Evolutionary conservation across 805 yeast species (phyloP), one percentile per base, ranked within the genome.

Genomic region (Nakazawaea ernobii): DNA sequence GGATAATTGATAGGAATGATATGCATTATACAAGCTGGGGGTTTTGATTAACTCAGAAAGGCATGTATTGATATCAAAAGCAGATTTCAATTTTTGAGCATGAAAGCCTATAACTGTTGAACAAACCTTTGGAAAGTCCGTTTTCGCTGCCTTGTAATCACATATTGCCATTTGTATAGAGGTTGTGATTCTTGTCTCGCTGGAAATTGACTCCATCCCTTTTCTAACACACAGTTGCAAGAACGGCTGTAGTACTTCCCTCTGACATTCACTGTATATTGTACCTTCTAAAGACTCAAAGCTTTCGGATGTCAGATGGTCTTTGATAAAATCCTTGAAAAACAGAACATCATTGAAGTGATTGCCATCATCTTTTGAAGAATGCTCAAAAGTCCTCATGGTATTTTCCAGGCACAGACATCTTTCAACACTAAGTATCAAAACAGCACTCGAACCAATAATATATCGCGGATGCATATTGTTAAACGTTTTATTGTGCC

Each of bases 1-100:
- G 9, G 27, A 13, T 20, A 36, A 36, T 15, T 36, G 30, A 33
- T 43, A 43, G 3, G 36, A 27, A 20, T 43, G 46, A 30, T 36
- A 43, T n/a, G 41, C 39, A 17, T 26, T 36, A 17, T 43, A 36
- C 30, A 37, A 30, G n/a, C 35, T 37, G 27, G 46, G 46, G 37
- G 14, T 20, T 17, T 43, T 37, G 29, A 43, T 29, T 15, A 43
- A 24, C 14, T 30, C 33, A 14, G 42, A 15, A 13, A 43, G 35
- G 24, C 46, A 43, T 10, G 10, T 15, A 17, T 30, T 28, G 27
- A 36, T 17, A 30, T 35, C 17, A 15, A 42, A 27, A 29, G 4
- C 26, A 26, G 45, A 33, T 11, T 17, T 11, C 4, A 27, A 5
- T 20, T 20, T 20, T 13, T 26, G 33, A 15, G 14, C 6, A 10